Percentiles rank a stretch among this genome's conserved stretches.
Evolutionary conservation across 768 basidiomycete species (phyloP).

Genomic region (Lactarius evosmus): DNA sequence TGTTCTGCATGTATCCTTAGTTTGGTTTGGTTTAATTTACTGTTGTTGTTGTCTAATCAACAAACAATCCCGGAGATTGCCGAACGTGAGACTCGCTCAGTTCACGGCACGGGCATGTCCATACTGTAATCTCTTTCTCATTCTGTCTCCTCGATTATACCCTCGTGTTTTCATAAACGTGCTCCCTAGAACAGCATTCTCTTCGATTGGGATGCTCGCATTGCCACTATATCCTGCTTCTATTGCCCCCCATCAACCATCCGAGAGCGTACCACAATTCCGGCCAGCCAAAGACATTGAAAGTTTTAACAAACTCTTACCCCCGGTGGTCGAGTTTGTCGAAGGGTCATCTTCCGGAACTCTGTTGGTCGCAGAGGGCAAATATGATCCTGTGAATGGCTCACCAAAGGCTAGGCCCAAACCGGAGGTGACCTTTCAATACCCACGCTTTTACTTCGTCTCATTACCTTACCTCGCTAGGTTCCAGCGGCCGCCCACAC

Average conservation of each 20-base stretch:
- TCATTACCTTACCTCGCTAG: constrained; percentile 8
- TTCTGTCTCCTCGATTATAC: background rate
- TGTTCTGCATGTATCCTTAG: constrained; percentile 14
- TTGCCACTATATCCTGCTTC: constrained; percentile 56
- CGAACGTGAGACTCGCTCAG: too few species aligned
- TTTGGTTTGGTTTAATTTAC: background rate
- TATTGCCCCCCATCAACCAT: constrained; percentile 50
- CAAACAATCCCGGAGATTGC: constrained; percentile 17
- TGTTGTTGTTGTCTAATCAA: constrained; percentile 7
- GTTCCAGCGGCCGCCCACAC: constrained; percentile 6
- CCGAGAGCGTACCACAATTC: constrained; percentile 55
- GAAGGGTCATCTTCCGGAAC: constrained; percentile 81
- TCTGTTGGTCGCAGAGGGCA: constrained; percentile 66
- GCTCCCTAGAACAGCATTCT: constrained; percentile 2
- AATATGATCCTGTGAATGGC: constrained; percentile 79
- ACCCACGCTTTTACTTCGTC: background rate
- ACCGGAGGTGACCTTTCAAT: constrained; percentile 42
- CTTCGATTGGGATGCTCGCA: constrained; percentile 54
- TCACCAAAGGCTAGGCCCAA: constrained; percentile 50
- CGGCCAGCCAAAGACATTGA: constrained; percentile 69
- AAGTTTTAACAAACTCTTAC: constrained; percentile 72
- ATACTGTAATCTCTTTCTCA: background rate
- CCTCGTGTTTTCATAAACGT: background rate
- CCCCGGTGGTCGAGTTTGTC: constrained; percentile 78
- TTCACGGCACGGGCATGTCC: background rate